phyloP scores from a whole-genome alignment of 768 basidiomycete genomes.

The Serendipita indica region DNA sequence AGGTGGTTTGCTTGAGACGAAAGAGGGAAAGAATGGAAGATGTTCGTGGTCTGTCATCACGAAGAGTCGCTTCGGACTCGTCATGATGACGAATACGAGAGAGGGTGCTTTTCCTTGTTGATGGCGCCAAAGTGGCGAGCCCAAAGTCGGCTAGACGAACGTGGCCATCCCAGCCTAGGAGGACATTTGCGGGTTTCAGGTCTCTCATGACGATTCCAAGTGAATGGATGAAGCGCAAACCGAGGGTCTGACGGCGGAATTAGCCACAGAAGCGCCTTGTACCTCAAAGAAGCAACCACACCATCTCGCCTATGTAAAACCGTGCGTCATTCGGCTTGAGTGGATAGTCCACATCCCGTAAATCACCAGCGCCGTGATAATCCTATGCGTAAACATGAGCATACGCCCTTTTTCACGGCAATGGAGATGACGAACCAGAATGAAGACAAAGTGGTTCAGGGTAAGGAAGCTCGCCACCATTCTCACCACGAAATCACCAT shows the following conservation, averaged over 20 bases:
- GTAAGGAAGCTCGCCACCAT: background rate
- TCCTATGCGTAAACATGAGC: background rate
- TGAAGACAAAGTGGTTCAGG: background rate
- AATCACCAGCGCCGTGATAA: background rate
- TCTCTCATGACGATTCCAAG: conserved; percentile 36
- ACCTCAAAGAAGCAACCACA: background rate
- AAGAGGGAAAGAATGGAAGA: background rate
- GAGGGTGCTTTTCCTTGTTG: background rate
- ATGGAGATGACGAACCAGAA: background rate
- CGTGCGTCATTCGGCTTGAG: background rate
- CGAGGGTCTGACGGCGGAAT: background rate
- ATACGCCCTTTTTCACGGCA: background rate
- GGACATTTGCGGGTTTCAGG: conserved; percentile 37
- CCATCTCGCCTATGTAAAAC: background rate
- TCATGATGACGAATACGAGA: background rate
- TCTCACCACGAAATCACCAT: background rate
- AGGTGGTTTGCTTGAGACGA: background rate
- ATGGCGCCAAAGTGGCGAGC: conserved; percentile 16
- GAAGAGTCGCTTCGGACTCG: no score
- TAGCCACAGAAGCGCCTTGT: background rate
- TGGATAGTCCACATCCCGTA: background rate
- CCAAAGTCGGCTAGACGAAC: conserved; percentile 33
- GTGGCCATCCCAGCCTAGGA: conserved; percentile 26
- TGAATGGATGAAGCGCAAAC: conserved; percentile 26
- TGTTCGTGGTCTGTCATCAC: background rate